Evolutionary conservation across 1,284 basidiomycete species (phyloP).

Genomic region (Apiotrichum veenhuisii): DNA sequence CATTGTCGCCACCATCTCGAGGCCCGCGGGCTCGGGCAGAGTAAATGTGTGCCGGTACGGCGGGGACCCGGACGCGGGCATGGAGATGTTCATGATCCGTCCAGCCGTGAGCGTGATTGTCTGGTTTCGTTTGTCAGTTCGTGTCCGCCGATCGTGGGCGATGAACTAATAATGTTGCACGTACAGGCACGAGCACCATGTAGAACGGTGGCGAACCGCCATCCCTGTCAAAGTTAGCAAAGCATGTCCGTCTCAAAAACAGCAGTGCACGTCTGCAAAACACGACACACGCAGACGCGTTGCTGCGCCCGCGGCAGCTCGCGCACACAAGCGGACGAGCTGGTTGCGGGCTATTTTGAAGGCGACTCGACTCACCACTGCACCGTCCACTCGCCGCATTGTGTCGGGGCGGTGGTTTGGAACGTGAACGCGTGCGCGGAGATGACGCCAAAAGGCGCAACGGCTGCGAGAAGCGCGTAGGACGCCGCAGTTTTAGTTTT

Average conservation of each 20-base stretch:
- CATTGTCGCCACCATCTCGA: slow-evolving; percentile 39
- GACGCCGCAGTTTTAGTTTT: too few relatives aligned
- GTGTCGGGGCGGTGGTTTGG: slow-evolving; percentile 32
- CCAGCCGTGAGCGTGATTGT: slow-evolving; percentile 25
- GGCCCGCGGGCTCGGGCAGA: slow-evolving; percentile 32
- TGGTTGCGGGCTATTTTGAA: too few relatives aligned
- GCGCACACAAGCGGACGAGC: too few relatives aligned
- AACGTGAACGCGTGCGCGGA: slow-evolving; percentile 26
- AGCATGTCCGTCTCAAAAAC: too few relatives aligned
- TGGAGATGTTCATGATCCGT: slow-evolving; percentile 35
- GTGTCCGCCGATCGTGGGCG: not conserved
- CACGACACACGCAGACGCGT: too few relatives aligned
- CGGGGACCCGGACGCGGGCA: slow-evolving; percentile 25
- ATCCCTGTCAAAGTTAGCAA: slow-evolving; percentile 25
- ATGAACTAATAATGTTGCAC: slow-evolving; percentile 20
- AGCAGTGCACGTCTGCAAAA: too few relatives aligned
- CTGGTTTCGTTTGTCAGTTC: slow-evolving; percentile 14
- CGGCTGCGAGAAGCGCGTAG: not conserved
- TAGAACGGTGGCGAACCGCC: slow-evolving; percentile 38
- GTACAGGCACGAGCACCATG: slow-evolving; percentile 35
- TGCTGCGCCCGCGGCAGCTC: too few relatives aligned
- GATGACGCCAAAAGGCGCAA: not conserved
- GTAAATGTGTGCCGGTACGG: slow-evolving; percentile 26
- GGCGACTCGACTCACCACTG: slow-evolving; percentile 28
- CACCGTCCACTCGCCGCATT: slow-evolving; percentile 40